phyloP scores from a whole-genome alignment of 2,329 filamentous ascomycete species.

The Microsporum canis region DNA sequence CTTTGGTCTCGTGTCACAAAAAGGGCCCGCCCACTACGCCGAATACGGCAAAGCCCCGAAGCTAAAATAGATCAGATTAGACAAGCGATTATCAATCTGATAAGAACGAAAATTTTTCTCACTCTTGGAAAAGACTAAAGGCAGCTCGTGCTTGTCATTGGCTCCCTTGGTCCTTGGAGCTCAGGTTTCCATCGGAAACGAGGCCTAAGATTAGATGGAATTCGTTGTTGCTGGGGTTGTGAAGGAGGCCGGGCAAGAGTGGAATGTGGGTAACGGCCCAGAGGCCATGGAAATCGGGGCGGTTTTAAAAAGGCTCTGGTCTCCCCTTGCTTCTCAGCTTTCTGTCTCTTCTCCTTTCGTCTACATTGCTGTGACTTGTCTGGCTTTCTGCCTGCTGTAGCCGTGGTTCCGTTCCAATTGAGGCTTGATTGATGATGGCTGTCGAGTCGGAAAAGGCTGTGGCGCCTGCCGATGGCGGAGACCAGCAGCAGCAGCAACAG shows the following conservation, averaged over 20 bases:
- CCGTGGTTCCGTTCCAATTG: too few relatives aligned
- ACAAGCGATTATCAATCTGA: background rate
- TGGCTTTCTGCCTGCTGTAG: background rate
- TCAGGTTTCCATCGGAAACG: too few relatives aligned
- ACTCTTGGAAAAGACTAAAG: background rate
- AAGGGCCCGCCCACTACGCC: background rate
- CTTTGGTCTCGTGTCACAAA: too few relatives aligned
- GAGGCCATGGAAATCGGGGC: too few relatives aligned
- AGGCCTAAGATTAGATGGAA: too few relatives aligned
- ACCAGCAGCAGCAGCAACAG: background rate
- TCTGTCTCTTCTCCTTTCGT: background rate
- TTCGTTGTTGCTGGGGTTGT: too few relatives aligned
- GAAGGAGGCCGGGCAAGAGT: background rate
- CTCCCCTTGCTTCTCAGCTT: background rate
- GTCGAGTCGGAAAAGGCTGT: background rate
- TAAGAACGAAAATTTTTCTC: background rate
- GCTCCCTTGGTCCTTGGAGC: background rate
- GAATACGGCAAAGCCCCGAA: background rate
- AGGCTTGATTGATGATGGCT: background rate
- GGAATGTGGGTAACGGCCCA: too few relatives aligned
- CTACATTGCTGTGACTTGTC: background rate
- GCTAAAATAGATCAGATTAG: background rate
- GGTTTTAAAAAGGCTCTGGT: background rate
- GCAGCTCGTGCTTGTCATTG: background rate
- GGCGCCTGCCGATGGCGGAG: background rate